Conservation (phyloP, 2,329 filamentous ascomycete species). For the Cadophora malorum region DNA sequence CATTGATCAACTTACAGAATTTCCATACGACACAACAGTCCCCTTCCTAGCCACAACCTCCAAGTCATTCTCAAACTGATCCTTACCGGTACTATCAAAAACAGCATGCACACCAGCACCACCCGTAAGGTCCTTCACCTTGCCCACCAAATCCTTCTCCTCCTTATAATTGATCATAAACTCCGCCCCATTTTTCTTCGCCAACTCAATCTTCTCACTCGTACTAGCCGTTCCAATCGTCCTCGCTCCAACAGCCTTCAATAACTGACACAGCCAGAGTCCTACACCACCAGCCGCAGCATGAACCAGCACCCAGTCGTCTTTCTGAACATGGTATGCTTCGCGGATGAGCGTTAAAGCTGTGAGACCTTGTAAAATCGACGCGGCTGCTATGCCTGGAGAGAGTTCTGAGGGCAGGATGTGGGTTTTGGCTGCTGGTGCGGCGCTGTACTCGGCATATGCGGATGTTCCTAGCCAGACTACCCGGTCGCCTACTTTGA, state of each 20-base stretch:
- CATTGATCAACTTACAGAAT: conserved; percentile 61
- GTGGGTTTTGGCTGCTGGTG: conserved; percentile 60
- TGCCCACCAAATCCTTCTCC: conserved; percentile 62
- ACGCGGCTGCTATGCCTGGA: conserved; percentile 69
- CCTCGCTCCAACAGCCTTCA: conserved; percentile 74
- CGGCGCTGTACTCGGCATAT: conserved; percentile 64
- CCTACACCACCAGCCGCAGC: conserved; percentile 87
- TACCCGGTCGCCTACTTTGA: conserved; percentile 73
- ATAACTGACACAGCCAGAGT: conserved; percentile 75
- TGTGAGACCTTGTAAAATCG: conserved; percentile 82
- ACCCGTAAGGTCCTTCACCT: conserved; percentile 72
- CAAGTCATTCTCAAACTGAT: conserved; percentile 81
- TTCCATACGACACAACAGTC: conserved; percentile 79
- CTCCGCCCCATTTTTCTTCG: conserved; percentile 72
- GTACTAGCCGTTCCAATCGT: conserved; percentile 82
- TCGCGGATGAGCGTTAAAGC: conserved; percentile 81
- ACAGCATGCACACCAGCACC: conserved; percentile 77
- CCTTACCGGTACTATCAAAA: conserved; percentile 86
- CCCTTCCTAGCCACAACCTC: conserved; percentile 80
- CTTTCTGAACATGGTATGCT: conserved; percentile 71
- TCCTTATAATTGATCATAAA: conserved; percentile 72
- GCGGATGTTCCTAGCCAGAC: conserved; percentile 65
- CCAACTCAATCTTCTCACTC: conserved; percentile 73
- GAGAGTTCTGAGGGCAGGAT: conserved; percentile 68
- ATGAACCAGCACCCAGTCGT: conserved; percentile 84